Percentiles rank a stretch among this genome's conserved stretches.
These are phyloP conservation scores for Ruellia speciosa DNA, from an alignment of 305 asterid genomes.

Conservation along the genomic window DNA sequence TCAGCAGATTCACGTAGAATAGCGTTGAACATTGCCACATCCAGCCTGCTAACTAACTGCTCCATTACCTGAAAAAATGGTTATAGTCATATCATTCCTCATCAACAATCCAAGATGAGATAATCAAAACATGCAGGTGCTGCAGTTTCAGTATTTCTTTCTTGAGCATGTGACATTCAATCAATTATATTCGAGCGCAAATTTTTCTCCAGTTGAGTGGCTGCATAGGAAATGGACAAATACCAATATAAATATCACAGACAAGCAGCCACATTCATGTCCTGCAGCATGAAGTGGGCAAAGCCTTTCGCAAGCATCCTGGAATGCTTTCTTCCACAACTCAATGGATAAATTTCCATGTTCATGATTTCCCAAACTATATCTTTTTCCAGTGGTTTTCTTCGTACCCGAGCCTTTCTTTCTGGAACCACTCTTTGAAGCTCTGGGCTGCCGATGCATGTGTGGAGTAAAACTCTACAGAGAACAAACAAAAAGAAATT, in stretches of 20 bases:
- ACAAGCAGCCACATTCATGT: slow-evolving; percentile 85
- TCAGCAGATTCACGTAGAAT: slow-evolving; percentile 77
- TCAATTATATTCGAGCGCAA: neutral
- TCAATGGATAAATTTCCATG: slow-evolving; percentile 63
- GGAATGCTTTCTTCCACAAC: slow-evolving; percentile 92
- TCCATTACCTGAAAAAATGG: slow-evolving; percentile 58
- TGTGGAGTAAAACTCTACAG: slow-evolving; percentile 75
- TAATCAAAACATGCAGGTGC: neutral
- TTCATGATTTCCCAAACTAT: slow-evolving; percentile 48
- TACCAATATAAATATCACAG: slow-evolving; percentile 62
- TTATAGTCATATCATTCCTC: neutral
- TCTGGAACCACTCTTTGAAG: slow-evolving; percentile 32
- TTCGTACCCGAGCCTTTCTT: slow-evolving; percentile 29
- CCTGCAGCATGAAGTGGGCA: slow-evolving; percentile 83
- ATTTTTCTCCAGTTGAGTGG: too few species aligned
- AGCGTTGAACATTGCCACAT: slow-evolving; percentile 91
- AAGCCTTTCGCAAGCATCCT: slow-evolving; percentile 73
- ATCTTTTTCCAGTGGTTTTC: slow-evolving; percentile 36
- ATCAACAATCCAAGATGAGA: neutral
- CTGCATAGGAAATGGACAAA: neutral
- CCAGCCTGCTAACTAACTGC: slow-evolving; percentile 79
- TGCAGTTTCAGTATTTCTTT: too few species aligned
- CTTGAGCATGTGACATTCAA: neutral
- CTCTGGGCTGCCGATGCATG: slow-evolving; percentile 49
- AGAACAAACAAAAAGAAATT: slow-evolving; percentile 7